Conservation (phyloP, 2,329 filamentous ascomycete species). For the Calonectria henricotiae region DNA sequence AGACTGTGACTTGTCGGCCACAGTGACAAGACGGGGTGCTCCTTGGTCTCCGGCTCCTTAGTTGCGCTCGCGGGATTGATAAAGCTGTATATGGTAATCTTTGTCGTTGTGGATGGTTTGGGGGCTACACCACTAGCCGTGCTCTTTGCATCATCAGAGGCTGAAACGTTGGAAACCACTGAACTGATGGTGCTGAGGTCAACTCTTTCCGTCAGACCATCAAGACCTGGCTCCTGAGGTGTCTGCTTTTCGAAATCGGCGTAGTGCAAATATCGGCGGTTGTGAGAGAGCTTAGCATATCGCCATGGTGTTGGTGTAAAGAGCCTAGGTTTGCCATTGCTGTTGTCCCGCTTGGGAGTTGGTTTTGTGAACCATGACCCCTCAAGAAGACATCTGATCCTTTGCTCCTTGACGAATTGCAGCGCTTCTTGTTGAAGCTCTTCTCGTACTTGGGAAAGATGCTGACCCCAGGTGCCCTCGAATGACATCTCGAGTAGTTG, state of each 20-base stretch:
- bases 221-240: conserved; percentile 78
- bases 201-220: conserved; percentile 84
- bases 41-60: conserved; percentile 63
- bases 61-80: conserved; percentile 61
- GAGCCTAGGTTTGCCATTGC: conserved; percentile 57
- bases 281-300: conserved; percentile 91
- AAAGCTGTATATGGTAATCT: conserved; percentile 92
- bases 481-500: conserved; percentile 91
- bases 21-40: conserved; percentile 85
- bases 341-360: conserved; percentile 59
- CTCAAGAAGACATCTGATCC: conserved; percentile 88
- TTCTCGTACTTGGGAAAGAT: conserved; percentile 91
- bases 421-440: conserved; percentile 92
- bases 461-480: conserved; percentile 94
- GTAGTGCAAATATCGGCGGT: conserved; percentile 91
- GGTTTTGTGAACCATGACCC: conserved; percentile 88
- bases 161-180: conserved; percentile 92
- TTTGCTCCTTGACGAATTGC: conserved; percentile 97
- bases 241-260: conserved; percentile 83
- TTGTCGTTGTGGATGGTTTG: conserved; percentile 75
- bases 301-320: conserved; percentile 78
- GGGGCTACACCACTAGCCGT: conserved; percentile 63
- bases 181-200: conserved; percentile 91
- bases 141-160: conserved; percentile 69
- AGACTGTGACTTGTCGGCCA: conserved; percentile 85